Percentiles rank a stretch among this genome's conserved stretches.
Conservation (phyloP, 1,284 basidiomycete species). For the Rhizopogon parksii region DNA sequence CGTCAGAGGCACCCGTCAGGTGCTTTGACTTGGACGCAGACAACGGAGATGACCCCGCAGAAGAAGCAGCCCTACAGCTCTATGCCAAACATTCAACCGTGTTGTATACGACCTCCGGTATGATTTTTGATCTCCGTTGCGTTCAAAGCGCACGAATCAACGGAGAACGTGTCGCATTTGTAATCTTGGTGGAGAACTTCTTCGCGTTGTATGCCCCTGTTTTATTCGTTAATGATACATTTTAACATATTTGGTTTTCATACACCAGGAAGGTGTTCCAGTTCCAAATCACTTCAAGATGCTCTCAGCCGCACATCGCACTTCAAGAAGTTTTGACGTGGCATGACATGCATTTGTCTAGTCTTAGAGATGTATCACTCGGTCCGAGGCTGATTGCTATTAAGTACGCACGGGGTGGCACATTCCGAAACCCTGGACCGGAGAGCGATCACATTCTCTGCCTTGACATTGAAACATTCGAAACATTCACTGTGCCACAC, state of each 20-base stretch:
- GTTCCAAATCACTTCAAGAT: neutral
- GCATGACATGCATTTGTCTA: conserved; percentile 3
- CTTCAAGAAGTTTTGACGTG: conserved; percentile 1
- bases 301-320: neutral
- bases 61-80: neutral
- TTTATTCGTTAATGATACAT: neutral
- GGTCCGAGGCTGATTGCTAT: conserved; percentile 2
- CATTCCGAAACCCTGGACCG: neutral
- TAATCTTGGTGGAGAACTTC: conserved; percentile 2
- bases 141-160: neutral
- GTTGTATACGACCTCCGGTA: conserved; percentile 1
- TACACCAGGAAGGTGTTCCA: conserved; percentile 1
- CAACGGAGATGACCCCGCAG: neutral
- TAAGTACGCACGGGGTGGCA: neutral
- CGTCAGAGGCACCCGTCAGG: conserved; percentile 2
- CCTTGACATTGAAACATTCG: neutral
- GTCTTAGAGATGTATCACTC: conserved; percentile 1
- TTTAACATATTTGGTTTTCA: neutral
- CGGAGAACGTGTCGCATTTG: conserved; percentile 2
- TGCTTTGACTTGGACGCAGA: conserved; percentile 2
- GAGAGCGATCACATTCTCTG: conserved; percentile 1
- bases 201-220: neutral
- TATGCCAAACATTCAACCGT: conserved; percentile 4
- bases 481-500: neutral
- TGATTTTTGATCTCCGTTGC: conserved; percentile 4